Evolutionary conservation across 208 protist species (phyloP).

Genomic region (Leishmania arabica): DNA sequence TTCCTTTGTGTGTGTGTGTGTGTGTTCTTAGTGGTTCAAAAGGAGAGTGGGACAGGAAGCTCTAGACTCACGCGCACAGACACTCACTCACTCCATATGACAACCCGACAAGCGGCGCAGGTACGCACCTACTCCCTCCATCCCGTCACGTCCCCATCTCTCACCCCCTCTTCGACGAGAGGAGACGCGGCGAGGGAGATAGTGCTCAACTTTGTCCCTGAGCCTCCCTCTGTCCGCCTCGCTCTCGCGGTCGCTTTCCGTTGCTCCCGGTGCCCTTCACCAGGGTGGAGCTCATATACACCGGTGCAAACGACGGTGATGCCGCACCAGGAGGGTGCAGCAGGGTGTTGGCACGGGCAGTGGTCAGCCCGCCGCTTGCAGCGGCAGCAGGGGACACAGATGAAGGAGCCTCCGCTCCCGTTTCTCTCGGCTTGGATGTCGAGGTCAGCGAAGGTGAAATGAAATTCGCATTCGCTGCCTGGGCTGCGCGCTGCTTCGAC

Average conservation of each 20-base stretch:
- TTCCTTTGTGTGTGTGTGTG: background rate
- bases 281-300: conserved; percentile 74
- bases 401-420: background rate
- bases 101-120: background rate
- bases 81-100: background rate
- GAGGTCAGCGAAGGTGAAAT: background rate
- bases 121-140: background rate
- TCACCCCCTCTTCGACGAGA: background rate
- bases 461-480: background rate
- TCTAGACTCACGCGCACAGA: background rate
- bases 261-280: conserved; percentile 32
- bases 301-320: conserved; percentile 41
- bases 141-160: background rate
- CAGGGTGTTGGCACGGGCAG: conserved; percentile 6
- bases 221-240: conserved; percentile 3
- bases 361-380: background rate
- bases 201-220: background rate
- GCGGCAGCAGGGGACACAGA: conserved; percentile 1
- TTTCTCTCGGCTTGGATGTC: background rate
- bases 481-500: conserved; percentile 22
- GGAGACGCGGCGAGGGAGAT: background rate
- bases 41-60: background rate
- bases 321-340: conserved; percentile 34
- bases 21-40: background rate
- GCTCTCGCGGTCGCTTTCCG: conserved; percentile 26